A percentile compares a stretch with the other conserved stretches of the same genome.
Conservation (phyloP, 345 rosid species). For the Eucalyptus cloeziana region DNA sequence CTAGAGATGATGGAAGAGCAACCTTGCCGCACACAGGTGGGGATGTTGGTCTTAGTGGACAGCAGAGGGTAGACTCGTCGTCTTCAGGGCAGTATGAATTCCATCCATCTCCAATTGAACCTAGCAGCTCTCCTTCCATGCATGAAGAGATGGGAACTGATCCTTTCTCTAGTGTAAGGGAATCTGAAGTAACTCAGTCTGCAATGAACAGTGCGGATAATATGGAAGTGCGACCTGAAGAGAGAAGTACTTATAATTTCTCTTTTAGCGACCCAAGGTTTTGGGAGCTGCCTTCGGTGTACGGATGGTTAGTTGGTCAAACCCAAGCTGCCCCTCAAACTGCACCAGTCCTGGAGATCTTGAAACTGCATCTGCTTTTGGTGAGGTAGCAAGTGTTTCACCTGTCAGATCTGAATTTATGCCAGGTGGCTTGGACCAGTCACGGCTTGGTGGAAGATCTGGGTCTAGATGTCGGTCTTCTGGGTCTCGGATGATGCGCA, state of each 20-base stretch:
- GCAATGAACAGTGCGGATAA: slow-evolving; percentile 22
- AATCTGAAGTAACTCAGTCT: slow-evolving; percentile 14
- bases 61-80: slow-evolving; percentile 26
- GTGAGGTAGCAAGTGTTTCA: slow-evolving; percentile 1
- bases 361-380: slow-evolving; percentile 7
- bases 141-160: slow-evolving; percentile 17
- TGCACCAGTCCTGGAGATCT: slow-evolving; percentile 7
- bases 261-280: slow-evolving; percentile 36
- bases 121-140: slow-evolving; percentile 15
- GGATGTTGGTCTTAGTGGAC: slow-evolving; percentile 21
- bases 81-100: slow-evolving; percentile 37
- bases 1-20: slow-evolving; percentile 30
- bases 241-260: slow-evolving; percentile 21
- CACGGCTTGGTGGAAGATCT: slow-evolving; percentile 20
- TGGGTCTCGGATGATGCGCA: slow-evolving; percentile 6
- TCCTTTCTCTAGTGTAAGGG: slow-evolving; percentile 15
- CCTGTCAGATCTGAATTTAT: background rate
- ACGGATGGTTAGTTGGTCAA: slow-evolving; percentile 63
- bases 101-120: slow-evolving; percentile 39
- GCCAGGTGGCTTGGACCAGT: background rate
- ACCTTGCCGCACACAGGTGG: slow-evolving; percentile 20
- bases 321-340: slow-evolving; percentile 32
- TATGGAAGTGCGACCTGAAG: slow-evolving; percentile 25
- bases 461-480: slow-evolving; percentile 13
- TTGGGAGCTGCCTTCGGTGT: slow-evolving; percentile 63